Base-by-base conservation (phyloP, 345 rosid species). In the Gossypium sturtianum region DNA sequence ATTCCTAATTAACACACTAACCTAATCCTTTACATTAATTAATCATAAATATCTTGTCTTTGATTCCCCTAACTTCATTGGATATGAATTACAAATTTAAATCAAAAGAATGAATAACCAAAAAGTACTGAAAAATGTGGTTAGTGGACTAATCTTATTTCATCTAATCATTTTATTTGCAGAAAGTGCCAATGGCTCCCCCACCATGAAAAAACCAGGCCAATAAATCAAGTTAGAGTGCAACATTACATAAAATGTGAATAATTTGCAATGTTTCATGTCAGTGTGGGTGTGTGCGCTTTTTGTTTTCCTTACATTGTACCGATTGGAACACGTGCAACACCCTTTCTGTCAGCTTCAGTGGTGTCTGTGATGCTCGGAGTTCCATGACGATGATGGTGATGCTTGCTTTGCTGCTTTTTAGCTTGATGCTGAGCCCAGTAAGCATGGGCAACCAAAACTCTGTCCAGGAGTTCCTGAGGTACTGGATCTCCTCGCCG, bases 401-500 rank as follows among this genome's bases (percentile, higher is more conserved):
- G 89, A 71, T 67, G 86, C 84, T 89, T 91, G 79, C 84, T 83
- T 45, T 84, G 88, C 48, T 88, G 98, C 41, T 34, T 34, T 86
- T 89, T 94, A 11, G 83, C 83, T 75, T 87, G 98, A 80, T 93
- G 87, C 71, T 88, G 96, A 64, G 90, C 84, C 99, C 99, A 93
- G 82, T 81, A 87, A 34, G 83, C 85, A 48, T 89, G 98, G 72
- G 99, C 94, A 52, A 84, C 89, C 86, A 95, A 64, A n/a, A 93
- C 99, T 65, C 96, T 84, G 84, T 95, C 98, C 75, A 93, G 73
- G 47, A 95, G 86, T 57, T 87, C 92, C 84, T 93, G 99, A 6
- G 99, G 99, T 70, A 95, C 97, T 0, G 99, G 94, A 79, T 95
- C 98, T 6, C 99, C 99, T 84, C 99, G 84, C 76, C 99, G 82